These are phyloP conservation scores for Populus simonii DNA, from an alignment of 345 rosid species.

Conservation along the genomic window DNA sequence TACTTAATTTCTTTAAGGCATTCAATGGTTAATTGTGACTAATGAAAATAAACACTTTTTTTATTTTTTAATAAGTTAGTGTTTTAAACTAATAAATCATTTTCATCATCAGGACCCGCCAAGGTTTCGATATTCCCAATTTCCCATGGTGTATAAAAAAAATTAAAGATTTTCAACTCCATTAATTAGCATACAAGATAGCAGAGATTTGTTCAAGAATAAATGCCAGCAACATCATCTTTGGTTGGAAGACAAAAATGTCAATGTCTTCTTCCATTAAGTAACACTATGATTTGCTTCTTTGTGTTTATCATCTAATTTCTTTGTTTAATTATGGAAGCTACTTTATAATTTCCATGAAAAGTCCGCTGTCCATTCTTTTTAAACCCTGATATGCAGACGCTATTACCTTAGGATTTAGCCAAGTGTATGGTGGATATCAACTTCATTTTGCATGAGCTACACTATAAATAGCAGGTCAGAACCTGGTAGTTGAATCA, in stretches of 20 bases:
- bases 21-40: not conserved
- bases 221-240: too few relatives aligned
- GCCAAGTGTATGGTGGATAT: constrained; percentile 36
- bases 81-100: not conserved
- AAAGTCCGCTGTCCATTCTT: not conserved
- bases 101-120: not conserved
- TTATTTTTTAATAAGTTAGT: too few relatives aligned
- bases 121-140: too few relatives aligned
- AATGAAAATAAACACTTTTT: too few relatives aligned
- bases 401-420: constrained; percentile 1
- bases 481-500: accelerated
- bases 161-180: too few relatives aligned
- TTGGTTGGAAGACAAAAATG: not conserved
- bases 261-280: not conserved
- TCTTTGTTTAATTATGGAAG: not conserved
- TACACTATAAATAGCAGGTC: constrained; percentile 11
- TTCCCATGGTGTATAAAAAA: too few relatives aligned
- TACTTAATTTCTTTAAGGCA: too few relatives aligned
- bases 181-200: too few relatives aligned
- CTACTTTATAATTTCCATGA: not conserved
- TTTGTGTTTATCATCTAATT: not conserved
- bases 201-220: too few relatives aligned
- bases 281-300: too few relatives aligned
- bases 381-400: not conserved
- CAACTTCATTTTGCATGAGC: not conserved